Evolutionary conservation across 306 rosid species (phyloP), one percentile per base, ranked within the genome.

Genomic region (Herpetospermum pedunculosum): DNA sequence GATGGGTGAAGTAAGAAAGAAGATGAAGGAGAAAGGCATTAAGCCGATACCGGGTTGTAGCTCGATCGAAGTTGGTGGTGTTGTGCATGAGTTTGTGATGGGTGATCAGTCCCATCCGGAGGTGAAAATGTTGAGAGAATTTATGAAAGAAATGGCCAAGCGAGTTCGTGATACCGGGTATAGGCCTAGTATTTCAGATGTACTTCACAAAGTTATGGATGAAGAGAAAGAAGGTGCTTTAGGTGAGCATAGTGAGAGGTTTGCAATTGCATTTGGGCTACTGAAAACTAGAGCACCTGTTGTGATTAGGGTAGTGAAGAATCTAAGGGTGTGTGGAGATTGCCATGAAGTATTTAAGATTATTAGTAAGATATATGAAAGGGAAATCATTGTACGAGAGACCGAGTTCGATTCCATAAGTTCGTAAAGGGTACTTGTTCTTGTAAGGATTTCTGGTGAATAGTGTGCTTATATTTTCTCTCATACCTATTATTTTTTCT

Each of bases 81-180:
- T 69, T 58, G 58, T 80, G 47, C 77, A 70, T 10, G 77, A 70
- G 47, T 80, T 80, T 63, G 60, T 54, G 19, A 80, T 35, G 73
- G 73, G 79, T 37, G 83, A 70, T 25, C 64, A 30, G 47, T 80
- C 79, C 68, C 83, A 75, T 69, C 83, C 79, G 0, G 55, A 75
- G 73, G 41, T 60, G 32, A 48, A 68, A 49, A 47, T 23, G 50
- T 23, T 75, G 68, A 68, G 26, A 23, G 71, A 55, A 41, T 16
- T 74, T 68, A 37, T 74, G 25, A 30, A 68, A 67, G 67, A 75
- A 11, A 74, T 68, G 38, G 50, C 76, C 4, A 13, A 43, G 18
- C 47, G 65, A 44, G 40, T 79, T 12, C 46, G 12, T 25, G 76
- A 43, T 47, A 28, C 37, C 1, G 76, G 72, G 52, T 38, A 74